Evolutionary conservation across 148 eudicot species (phyloP), one percentile per base, ranked within the genome.

Genomic region (Fagopyrum esculentum): DNA sequence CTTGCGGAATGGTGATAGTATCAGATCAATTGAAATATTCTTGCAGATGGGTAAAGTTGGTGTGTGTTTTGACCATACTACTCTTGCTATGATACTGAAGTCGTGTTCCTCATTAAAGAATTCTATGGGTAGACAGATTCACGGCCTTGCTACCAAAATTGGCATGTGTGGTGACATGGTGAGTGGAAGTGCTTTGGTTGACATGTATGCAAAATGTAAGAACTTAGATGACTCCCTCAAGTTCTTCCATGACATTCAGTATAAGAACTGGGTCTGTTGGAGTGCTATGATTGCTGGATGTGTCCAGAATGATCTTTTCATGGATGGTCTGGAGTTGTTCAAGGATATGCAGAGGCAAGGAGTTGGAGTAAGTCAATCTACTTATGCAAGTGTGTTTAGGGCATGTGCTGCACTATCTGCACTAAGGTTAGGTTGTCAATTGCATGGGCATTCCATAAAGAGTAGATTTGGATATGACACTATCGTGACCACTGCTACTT

Each of bases 121-220:
- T 45, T 12, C 2, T 69, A 55, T 84, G 74, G 97, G 97, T 60
- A 45, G 83, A 47, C 92, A 87, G 79, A 55, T 92, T 77, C 98
- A 94, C 73, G 96, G 96, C 73, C 76, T 84, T 77, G 96, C 91
- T 0, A 83, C 87, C 46, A 81, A 81, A 72, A 77, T 68, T 85
- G 97, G 98, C 16, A 86, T 91, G 55, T 79, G 74, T 55, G 15
- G 45, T 71, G 96, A 94, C 71, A 90, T 94, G 86, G 93, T 94
- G 30, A 82, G 92, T 8, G 97, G 92, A 55, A 88, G 90, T 77
- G 91, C 98, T 46, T 76, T 90, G 10, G 78, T 91, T 76, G 96
- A 94, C 79, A 91, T 91, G 97, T 94, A 94, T 79, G 96, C 91
- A 6, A 94, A 94, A 77, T 88, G 93, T 76, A 88, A 83, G 81